Base-by-base conservation (phyloP, 1,284 basidiomycete species). In the Ganoderma leucocontextum region DNA sequence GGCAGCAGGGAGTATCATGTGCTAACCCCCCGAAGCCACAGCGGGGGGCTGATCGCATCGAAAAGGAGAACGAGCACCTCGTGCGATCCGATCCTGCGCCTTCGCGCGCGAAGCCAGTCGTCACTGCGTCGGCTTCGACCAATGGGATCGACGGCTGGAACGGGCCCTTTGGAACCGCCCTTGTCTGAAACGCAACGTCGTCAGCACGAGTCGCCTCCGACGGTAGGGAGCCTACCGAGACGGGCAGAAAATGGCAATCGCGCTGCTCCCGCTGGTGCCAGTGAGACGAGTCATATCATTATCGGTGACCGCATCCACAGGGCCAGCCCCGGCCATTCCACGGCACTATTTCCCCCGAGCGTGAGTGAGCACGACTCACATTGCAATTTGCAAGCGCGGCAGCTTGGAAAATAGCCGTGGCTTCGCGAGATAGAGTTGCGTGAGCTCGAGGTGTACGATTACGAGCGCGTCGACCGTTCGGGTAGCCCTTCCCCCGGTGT, bases 381-480 rank as follows among this genome's bases (percentile, higher is more conserved):
- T 33, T 35, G 52, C 52, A 55, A 49, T 49, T 49, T 55, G 52
- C 58, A 61, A 60, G 60, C 61, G 64, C 66, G 69, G 64, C 41
- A 39, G 69, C 52, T 38, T 57, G 60, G 42, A 66, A 65, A 63
- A 62, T 65, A 65, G 64, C 69, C 63, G 69, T 63, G 62, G 49
- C 66, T 70, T 70, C 69, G 41, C 64, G 66, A 70, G 66, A 67
- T 70, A 70, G 62, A 62, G 69, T 70, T 70, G 64, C 47, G 41
- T 22, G 59, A 60, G 15, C 29, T 35, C 52, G 52, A 60, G 47
- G 29, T 29, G 29, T 1, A 29, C 58, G 59, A 29, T 2, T 42
- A 53, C 64, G 33, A 53, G 58, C 44, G 44, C 49, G 64, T 53
- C 47, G 47, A 42, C 38, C 39, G 2, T 13, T 58, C 35, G 15